Percentiles rank a stretch among this genome's conserved stretches.
Conservation (phyloP, 345 rosid species). For the Populus deltoides region DNA sequence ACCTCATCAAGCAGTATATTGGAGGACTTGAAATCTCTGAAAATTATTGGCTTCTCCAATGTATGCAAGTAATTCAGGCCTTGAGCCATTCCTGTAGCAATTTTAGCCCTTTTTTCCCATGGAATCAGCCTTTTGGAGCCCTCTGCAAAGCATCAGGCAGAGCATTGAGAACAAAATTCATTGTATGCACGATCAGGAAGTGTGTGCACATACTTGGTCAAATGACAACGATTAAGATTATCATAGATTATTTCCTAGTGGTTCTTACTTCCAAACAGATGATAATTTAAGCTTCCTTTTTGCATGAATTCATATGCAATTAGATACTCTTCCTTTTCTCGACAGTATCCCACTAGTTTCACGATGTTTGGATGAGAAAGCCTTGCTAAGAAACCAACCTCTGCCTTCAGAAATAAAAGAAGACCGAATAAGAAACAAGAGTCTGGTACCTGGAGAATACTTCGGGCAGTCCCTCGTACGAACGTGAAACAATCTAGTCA, state of each 20-base stretch:
- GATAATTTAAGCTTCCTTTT: conserved; percentile 1
- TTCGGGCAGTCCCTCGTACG: too few species aligned
- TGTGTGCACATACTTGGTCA: too few species aligned
- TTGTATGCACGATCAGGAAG: too few species aligned
- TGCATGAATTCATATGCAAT: conserved; percentile 7
- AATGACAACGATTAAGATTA: too few species aligned
- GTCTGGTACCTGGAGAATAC: too few species aligned
- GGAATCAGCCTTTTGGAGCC: not conserved
- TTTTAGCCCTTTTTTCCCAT: conserved; percentile 5
- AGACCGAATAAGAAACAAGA: too few species aligned
- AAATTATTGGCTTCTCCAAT: not conserved
- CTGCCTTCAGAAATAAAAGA: not conserved
- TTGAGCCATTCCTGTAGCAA: conserved; percentile 5
- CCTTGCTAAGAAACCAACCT: conserved; percentile 2
- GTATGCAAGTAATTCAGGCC: conserved; percentile 5
- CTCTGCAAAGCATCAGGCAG: not conserved
- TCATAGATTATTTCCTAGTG: too few species aligned
- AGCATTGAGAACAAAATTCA: too few species aligned
- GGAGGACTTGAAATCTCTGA: conserved; percentile 18
- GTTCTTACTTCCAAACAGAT: conserved; percentile 5
- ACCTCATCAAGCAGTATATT: conserved; percentile 15
- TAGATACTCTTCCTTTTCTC: not conserved
- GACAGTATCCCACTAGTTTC: conserved; percentile 11
- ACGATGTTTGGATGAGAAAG: conserved; percentile 13
- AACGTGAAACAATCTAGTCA: too few species aligned